Base-by-base conservation (phyloP, 768 basidiomycete species). In the Sporobolomyces pararoseus region DNA sequence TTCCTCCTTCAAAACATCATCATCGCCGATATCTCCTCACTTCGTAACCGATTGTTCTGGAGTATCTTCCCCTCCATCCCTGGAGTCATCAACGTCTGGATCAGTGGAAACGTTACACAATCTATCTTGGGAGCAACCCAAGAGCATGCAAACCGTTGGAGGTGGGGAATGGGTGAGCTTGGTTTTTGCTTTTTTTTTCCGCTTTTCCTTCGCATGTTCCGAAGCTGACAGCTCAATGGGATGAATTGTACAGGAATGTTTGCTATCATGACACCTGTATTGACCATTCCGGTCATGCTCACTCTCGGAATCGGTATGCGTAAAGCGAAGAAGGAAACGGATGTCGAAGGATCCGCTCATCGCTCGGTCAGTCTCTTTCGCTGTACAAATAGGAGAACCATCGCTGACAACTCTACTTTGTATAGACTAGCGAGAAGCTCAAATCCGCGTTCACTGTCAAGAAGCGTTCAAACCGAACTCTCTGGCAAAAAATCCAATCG, bases 61-160 rank as follows among this genome's bases (percentile, higher is more conserved):
- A 74, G 76, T 39, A 76, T 79, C 68, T 76, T 78, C 51, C 79
- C 78, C 1, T 73, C 72, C 2, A 65, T 79, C 5, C 79, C 78
- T 3, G 74, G 75, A 12, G 78, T 66, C 9, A 76, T 79, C 75
- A 80, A 80, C 69, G 72, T 75, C 19, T 80, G 75, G 75, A 73
- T 79, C 25, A 58, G 71, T 14, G 78, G 73, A 7, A 66, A 78
- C 49, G 69, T 79, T 19, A 73, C 72, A n/a, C 53, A 62, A 14
- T 60, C 61, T 1, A 54, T 79, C 39, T 61, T 79, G 6, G 71
- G 65, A 37, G 42, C 63, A 1, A 44, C 35, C 4, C 37, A 66
- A 17, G 51, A 72, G 55, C 49, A 39, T 21, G 52, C 65, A 2
- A 55, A 14, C 49, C 54, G 25, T 13, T 71, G 70, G 70, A 61